These are phyloP conservation scores for Plantago major DNA, from an alignment of 257 asterid genomes.

Conservation along the genomic window DNA sequence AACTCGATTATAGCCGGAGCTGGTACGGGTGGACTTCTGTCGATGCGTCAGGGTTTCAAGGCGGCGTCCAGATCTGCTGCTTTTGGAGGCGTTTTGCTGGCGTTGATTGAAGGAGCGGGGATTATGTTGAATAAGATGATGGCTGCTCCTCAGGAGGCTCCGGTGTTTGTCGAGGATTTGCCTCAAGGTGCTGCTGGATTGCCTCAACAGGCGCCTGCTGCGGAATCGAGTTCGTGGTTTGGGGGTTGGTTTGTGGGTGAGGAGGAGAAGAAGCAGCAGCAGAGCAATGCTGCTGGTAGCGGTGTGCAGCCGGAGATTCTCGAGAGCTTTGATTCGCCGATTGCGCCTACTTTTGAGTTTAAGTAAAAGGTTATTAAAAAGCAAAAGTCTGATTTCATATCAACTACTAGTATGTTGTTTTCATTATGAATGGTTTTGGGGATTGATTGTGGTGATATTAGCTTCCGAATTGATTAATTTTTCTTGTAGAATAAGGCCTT, in stretches of 20 bases:
- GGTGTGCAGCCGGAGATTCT: conserved; percentile 31
- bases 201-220: conserved; percentile 12
- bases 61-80: conserved; percentile 52
- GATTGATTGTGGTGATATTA: too few relatives aligned
- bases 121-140: conserved; percentile 43
- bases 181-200: conserved; percentile 18
- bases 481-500: neutral
- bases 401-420: too few relatives aligned
- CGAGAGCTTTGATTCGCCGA: conserved; percentile 36
- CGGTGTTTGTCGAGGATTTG: conserved; percentile 22
- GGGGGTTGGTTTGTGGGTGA: conserved; percentile 31
- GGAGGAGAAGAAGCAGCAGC: conserved; percentile 21
- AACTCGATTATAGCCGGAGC: conserved; percentile 66
- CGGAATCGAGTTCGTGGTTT: conserved; percentile 36
- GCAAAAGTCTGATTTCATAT: too few relatives aligned
- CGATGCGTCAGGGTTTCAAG: conserved; percentile 55
- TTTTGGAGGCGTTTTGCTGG: conserved; percentile 46
- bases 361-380: conserved; percentile 10
- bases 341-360: conserved; percentile 36
- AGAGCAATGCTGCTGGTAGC: conserved; percentile 16
- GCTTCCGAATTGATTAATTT: neutral
- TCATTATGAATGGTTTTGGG: too few relatives aligned
- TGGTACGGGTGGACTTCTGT: conserved; percentile 56
- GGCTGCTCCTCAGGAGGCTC: conserved; percentile 31
- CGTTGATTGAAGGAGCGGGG: conserved; percentile 57